phyloP scores from a whole-genome alignment of 1,284 basidiomycete species.

The Malassezia restricta region DNA sequence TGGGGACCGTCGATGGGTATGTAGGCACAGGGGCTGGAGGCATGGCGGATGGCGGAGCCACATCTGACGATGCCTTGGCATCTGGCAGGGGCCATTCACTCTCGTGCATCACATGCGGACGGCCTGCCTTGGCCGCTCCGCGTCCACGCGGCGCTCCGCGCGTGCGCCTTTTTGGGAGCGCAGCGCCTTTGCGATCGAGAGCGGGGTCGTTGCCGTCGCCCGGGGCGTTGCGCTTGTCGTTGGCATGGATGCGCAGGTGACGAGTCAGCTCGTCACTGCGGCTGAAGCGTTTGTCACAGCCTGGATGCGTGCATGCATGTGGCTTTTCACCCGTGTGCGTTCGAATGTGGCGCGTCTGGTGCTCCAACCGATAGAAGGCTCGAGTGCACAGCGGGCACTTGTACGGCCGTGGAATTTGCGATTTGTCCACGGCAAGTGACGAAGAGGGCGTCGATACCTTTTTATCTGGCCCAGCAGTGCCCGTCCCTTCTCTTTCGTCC shows the following conservation, averaged over 20 bases:
- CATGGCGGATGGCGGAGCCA: not conserved
- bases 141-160: slow-evolving; percentile 10
- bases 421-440: slow-evolving; percentile 32
- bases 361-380: slow-evolving; percentile 43
- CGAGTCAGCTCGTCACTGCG: slow-evolving; percentile 93
- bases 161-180: not conserved
- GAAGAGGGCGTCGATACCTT: not conserved
- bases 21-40: not conserved
- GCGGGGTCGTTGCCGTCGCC: slow-evolving; percentile 12
- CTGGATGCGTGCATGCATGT: slow-evolving; percentile 77
- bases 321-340: slow-evolving; percentile 98
- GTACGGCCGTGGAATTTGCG: slow-evolving; percentile 43
- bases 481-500: not conserved
- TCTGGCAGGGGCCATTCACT: not conserved
- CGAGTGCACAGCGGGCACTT: slow-evolving; percentile 44
- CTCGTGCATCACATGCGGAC: not conserved
- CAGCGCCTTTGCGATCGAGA: slow-evolving; percentile 2
- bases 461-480: not conserved
- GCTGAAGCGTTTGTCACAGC: slow-evolving; percentile 96
- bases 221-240: slow-evolving; percentile 34
- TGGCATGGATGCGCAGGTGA: slow-evolving; percentile 80
- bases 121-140: not conserved
- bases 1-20: not conserved
- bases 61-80: not conserved
- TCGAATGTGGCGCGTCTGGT: slow-evolving; percentile 86